A percentile compares a stretch with the other conserved stretches of the same genome.
phyloP scores from a whole-genome alignment of 2,329 filamentous ascomycete genomes.

The Stagonosporopsis rhizophila region DNA sequence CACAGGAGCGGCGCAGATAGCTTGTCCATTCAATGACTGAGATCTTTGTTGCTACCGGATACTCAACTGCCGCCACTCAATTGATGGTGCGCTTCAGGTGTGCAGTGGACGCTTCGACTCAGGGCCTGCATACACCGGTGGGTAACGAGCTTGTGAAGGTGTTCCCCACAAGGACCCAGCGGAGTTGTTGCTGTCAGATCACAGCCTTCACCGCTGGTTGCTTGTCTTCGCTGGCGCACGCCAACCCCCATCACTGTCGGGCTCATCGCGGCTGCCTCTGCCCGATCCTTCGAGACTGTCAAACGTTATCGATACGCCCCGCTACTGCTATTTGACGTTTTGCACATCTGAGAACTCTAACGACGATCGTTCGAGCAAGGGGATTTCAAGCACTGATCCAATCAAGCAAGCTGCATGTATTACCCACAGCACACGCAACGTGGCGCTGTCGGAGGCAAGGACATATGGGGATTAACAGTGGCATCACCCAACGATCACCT shows the following conservation, averaged over 20 bases:
- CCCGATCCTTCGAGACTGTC: conserved; percentile 4
- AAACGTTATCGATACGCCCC: conserved; percentile 20
- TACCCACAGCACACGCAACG: conserved; percentile 18
- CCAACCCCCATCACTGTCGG: conserved; percentile 13
- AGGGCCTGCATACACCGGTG: conserved; percentile 17
- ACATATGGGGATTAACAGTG: conserved; percentile 4
- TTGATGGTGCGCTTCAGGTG: conserved; percentile 11
- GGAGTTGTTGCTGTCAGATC: conserved; percentile 18
- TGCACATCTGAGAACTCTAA: conserved; percentile 15
- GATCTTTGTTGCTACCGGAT: conserved; percentile 5
- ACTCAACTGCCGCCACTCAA: conserved; percentile 17
- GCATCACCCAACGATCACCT: conserved; percentile 9
- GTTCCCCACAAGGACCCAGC: conserved; percentile 17
- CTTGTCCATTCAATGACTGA: background rate
- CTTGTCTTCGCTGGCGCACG: conserved; percentile 7
- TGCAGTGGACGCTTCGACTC: conserved; percentile 9
- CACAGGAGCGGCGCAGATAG: conserved; percentile 6
- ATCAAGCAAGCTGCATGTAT: conserved; percentile 14
- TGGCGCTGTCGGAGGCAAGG: conserved; percentile 19
- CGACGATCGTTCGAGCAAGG: conserved; percentile 15
- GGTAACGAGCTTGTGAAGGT: conserved; percentile 11
- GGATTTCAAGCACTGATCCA: conserved; percentile 2
- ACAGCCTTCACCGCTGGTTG: conserved; percentile 19
- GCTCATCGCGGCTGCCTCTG: conserved; percentile 10
- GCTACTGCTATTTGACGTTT: conserved; percentile 3